Percentiles rank a stretch among this genome's conserved stretches.
phyloP scores from a whole-genome alignment of 164 flowering plant genomes.

The Echeveria elegans region DNA sequence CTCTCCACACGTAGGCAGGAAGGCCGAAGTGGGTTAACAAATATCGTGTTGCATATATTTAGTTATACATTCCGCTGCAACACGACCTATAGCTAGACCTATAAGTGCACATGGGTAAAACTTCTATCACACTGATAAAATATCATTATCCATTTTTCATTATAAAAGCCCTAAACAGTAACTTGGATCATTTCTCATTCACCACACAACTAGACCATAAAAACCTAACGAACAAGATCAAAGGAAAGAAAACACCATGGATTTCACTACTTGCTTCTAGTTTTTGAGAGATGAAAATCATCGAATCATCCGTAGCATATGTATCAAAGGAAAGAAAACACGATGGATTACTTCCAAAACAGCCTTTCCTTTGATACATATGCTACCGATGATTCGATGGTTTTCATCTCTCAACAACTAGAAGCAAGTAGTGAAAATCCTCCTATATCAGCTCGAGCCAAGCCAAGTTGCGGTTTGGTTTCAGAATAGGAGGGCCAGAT shows the following conservation, averaged over 20 bases:
- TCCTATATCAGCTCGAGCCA: neutral
- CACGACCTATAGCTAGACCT: no score
- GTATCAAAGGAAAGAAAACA: neutral
- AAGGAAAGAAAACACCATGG: no score
- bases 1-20: no score
- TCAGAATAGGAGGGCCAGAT: constrained; percentile 46
- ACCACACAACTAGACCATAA: neutral
- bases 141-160: no score
- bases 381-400: neutral
- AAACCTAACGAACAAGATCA: neutral
- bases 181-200: neutral
- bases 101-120: no score
- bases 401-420: neutral
- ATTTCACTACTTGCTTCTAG: neutral
- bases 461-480: constrained; percentile 43
- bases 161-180: neutral
- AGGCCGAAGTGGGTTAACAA: no score
- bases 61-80: no score
- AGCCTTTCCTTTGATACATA: neutral
- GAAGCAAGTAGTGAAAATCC: neutral
- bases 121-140: no score
- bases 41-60: no score
- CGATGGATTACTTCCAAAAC: neutral
- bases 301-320: neutral
- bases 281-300: neutral